Percentiles rank a stretch among this genome's conserved stretches.
phyloP scores from a whole-genome alignment of 1,284 basidiomycete species.

The Ceratobasidium sp. region DNA sequence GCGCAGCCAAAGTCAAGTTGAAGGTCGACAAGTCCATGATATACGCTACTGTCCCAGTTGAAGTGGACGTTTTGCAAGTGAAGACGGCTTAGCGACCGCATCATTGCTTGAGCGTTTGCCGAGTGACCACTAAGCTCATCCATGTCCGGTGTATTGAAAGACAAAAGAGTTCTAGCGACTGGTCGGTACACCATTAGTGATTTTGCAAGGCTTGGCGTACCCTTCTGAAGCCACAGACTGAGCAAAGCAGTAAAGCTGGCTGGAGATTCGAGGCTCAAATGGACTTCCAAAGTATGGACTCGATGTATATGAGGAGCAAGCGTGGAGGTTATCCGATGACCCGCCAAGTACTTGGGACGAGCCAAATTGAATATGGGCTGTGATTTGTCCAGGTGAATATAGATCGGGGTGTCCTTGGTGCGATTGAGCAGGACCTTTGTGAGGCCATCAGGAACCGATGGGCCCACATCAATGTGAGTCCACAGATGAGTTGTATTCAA shows the following conservation, averaged over 20 bases:
- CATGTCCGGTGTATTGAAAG: not conserved
- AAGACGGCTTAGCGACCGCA: not conserved
- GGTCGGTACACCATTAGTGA: not conserved
- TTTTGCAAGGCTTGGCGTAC: not conserved
- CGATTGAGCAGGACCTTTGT: not conserved
- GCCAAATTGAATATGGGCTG: not conserved
- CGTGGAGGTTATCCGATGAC: not conserved
- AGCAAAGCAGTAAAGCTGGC: not conserved
- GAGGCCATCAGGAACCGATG: not conserved
- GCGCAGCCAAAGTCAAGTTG: not conserved
- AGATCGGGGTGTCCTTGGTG: not conserved
- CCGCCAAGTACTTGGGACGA: not conserved
- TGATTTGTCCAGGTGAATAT: not conserved
- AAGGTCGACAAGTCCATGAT: conserved; percentile 4
- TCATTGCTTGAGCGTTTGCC: not conserved
- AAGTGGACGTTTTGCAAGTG: not conserved
- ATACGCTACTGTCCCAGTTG: not conserved
- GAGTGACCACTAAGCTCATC: not conserved
- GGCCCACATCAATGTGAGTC: conserved; percentile 3
- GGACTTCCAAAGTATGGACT: not conserved
- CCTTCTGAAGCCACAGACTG: not conserved
- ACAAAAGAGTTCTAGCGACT: too few relatives aligned
- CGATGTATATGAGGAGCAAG: not conserved
- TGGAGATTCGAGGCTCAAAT: not conserved
- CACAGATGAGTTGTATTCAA: not conserved